Evolutionary conservation across 805 yeast genomes (phyloP).

Genomic region (Schizosaccharomyces japonicus): DNA sequence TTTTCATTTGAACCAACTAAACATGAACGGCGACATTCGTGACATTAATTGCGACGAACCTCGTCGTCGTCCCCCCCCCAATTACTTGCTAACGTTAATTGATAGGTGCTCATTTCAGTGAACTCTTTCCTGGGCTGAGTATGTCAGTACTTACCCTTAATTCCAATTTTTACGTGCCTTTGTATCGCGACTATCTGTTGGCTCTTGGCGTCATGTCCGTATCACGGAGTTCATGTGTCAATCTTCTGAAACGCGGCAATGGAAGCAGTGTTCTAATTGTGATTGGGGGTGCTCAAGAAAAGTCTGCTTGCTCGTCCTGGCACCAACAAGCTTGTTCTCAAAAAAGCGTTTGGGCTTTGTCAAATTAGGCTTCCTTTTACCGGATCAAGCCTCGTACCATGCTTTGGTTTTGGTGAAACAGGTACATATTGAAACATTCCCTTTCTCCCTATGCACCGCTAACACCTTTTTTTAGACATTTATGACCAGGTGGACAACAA

Average conservation of each 20-base stretch:
- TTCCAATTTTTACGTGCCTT: constrained; percentile 62
- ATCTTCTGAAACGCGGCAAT: constrained; percentile 36
- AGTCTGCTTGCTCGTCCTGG: constrained; percentile 42
- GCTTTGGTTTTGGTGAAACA: constrained; percentile 77
- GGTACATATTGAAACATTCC: constrained; percentile 9
- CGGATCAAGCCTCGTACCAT: constrained; percentile 61
- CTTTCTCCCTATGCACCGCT: background rate
- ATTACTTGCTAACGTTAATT: background rate
- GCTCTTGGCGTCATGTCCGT: constrained; percentile 71
- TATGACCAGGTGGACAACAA: constrained; percentile 27
- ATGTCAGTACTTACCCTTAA: constrained; percentile 55
- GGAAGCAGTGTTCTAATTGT: constrained; percentile 56
- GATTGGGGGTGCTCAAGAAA: constrained; percentile 89
- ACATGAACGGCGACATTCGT: no score
- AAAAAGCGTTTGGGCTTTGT: constrained; percentile 72
- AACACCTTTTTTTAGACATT: constrained; percentile 16
- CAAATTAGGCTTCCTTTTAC: constrained; percentile 57
- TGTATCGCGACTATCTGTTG: constrained; percentile 65
- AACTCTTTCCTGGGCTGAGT: constrained; percentile 62
- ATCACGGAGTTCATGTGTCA: constrained; percentile 42
- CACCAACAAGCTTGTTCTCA: constrained; percentile 40
- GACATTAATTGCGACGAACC: no score
- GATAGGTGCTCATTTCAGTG: constrained; percentile 28
- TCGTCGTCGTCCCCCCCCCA: background rate
- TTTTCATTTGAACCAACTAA: no score